Percentiles rank a stretch among this genome's conserved stretches.
Evolutionary conservation across 2,329 filamentous ascomycete species (phyloP).

Genomic region (Paecilomyces sp.): DNA sequence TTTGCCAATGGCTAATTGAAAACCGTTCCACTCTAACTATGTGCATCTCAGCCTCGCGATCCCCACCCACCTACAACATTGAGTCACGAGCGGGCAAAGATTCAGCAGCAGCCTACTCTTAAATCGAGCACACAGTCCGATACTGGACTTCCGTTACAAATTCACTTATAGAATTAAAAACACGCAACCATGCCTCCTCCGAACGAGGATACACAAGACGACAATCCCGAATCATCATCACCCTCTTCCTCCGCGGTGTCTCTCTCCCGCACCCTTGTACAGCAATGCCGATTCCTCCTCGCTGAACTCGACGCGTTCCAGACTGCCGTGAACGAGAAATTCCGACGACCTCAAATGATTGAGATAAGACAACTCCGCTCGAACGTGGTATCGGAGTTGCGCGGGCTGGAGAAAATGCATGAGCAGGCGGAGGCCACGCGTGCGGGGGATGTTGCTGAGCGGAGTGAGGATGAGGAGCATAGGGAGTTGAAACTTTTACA

Average conservation of each 20-base stretch:
- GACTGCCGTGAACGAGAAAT: slow-evolving; percentile 28
- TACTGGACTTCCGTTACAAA: no score
- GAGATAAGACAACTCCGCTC: slow-evolving; percentile 45
- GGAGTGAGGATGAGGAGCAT: slow-evolving; percentile 13
- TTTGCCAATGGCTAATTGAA: not conserved
- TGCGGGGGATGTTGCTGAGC: slow-evolving; percentile 9
- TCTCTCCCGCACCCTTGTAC: slow-evolving; percentile 24
- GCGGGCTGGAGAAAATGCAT: slow-evolving; percentile 38
- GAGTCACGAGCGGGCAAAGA: not conserved
- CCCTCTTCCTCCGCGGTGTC: not conserved
- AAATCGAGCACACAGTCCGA: not conserved
- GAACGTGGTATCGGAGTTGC: slow-evolving; percentile 42
- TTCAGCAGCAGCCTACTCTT: not conserved
- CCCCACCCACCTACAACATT: not conserved
- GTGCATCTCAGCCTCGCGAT: not conserved
- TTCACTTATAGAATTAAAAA: not conserved
- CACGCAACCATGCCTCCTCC: not conserved
- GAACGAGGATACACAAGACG: not conserved
- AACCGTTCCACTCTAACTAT: not conserved
- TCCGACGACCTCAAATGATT: slow-evolving; percentile 40
- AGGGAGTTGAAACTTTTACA: slow-evolving; percentile 39
- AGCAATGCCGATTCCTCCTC: slow-evolving; percentile 35
- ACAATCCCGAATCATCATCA: not conserved
- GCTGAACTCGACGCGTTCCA: slow-evolving; percentile 41
- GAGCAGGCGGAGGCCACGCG: slow-evolving; percentile 13